Base-by-base conservation (phyloP, 768 basidiomycete genomes). In the Mycena indigotica region DNA sequence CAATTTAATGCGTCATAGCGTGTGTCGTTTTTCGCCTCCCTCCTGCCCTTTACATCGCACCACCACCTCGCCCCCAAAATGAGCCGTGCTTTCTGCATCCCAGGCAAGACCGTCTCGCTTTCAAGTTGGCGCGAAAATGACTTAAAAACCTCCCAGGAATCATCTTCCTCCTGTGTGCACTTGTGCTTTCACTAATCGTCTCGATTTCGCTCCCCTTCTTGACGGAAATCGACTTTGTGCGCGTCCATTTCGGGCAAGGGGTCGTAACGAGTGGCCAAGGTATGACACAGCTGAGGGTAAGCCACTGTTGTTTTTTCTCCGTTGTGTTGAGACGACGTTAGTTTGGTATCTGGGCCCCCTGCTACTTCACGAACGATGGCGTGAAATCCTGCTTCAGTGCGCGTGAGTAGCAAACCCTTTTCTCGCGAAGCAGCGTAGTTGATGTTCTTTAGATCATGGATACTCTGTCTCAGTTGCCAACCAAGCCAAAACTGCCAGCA, bases 301-400 rank as follows among this genome's bases (percentile, higher is more conserved):
- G 86, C 80, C 45, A 35, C 35, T 28, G 12, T 46, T 55, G 24
- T 2, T 38, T 55, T 29, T 26, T 60, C 16, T 56, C 5, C 16
- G 40, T 16, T 17, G 32, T 51, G 38, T 50, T 51, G 49, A 35
- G 39, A 57, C 28, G 46, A 58, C 55, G 5, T 57, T 26, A 91
- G 89, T 80, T 89, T 65, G 90, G 90, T 64, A 76, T 89, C 28
- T 89, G 89, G 89, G 78, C 83, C 4, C 79, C 81, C 53, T 91
- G 89, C 68, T 79, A 75, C 49, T 84, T 83, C 58, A 49, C 67
- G 25, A 66, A 78, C 10, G 80, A 75, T 28, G 68, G 76, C 46
- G n/a, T n/a, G n/a, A 75, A 77, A 41, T 77, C 75, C 23, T 91
- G 89, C 71, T 70, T 68, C 58, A 57, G 67, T 38, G 72, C 79